Evolutionary conservation across 306 rosid species (phyloP).

Genomic region (Ormosia emarginata): DNA sequence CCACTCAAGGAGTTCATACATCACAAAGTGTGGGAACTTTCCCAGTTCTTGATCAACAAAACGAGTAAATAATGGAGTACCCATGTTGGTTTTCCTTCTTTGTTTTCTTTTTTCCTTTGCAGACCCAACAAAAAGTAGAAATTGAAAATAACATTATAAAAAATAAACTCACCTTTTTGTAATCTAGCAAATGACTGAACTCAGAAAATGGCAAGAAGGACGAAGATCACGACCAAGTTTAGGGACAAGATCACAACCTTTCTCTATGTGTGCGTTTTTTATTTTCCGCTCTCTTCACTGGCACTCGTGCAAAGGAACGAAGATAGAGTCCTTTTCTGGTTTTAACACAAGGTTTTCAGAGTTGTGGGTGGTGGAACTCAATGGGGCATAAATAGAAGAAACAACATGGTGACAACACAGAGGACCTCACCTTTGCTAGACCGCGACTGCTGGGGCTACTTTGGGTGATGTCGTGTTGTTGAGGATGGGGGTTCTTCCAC

Average conservation of each 20-base stretch:
- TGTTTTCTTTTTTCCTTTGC: background rate
- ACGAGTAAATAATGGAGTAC: conserved; percentile 35
- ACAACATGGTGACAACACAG: too few species aligned
- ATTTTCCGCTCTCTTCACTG: conserved; percentile 12
- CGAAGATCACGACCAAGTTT: conserved; percentile 69
- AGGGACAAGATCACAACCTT: conserved; percentile 58
- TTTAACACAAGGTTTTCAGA: conserved; percentile 21
- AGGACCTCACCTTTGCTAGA: too few species aligned
- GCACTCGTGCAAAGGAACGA: conserved; percentile 14
- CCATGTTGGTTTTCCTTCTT: conserved; percentile 2
- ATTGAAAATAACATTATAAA: too few species aligned
- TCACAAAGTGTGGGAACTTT: conserved; percentile 44
- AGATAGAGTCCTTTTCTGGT: conserved; percentile 21
- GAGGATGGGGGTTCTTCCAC: too few species aligned
- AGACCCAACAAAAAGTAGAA: conserved; percentile 8
- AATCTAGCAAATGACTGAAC: conserved; percentile 6
- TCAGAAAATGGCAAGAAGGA: conserved; percentile 28
- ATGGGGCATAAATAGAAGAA: conserved; percentile 48
- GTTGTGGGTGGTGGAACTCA: conserved; percentile 46
- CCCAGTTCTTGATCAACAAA: conserved; percentile 52
- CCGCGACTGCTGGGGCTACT: too few species aligned
- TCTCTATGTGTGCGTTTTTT: background rate
- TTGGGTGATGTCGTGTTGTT: too few species aligned
- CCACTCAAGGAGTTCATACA: conserved; percentile 63
- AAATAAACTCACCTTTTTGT: too few species aligned